Percentiles rank a stretch among this genome's conserved stretches.
phyloP scores from a whole-genome alignment of 805 yeast genomes.

The Hanseniaspora singularis region DNA sequence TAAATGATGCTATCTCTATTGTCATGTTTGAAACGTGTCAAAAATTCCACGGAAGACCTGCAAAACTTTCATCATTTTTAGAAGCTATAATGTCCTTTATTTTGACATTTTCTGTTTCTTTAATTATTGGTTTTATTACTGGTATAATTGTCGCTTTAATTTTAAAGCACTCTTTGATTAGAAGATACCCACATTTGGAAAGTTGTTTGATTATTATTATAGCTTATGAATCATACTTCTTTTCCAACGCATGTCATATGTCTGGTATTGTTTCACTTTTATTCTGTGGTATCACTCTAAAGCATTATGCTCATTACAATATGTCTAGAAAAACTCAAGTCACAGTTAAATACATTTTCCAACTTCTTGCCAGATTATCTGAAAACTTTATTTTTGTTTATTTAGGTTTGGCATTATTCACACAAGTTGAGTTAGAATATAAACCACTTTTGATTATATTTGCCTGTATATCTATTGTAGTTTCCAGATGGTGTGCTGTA shows the following conservation, averaged over 20 bases:
- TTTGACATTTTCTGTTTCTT: constrained; percentile 83
- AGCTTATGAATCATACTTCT: constrained; percentile 93
- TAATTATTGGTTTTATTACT: constrained; percentile 75
- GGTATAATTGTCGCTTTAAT: constrained; percentile 84
- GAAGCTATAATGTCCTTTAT: constrained; percentile 89
- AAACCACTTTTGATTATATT: constrained; percentile 86
- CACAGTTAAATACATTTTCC: constrained; percentile 90
- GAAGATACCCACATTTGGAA: constrained; percentile 95
- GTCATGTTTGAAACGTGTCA: constrained; percentile 99
- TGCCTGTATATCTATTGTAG: constrained; percentile 79
- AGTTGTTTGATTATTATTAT: constrained; percentile 80
- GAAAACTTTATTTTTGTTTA: constrained; percentile 96
- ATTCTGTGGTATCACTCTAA: constrained; percentile 92
- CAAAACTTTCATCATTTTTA: constrained; percentile 63
- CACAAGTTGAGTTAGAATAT: constrained; percentile 90
- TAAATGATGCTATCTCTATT: constrained; percentile 95
- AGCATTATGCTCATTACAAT: constrained; percentile 92
- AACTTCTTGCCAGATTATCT: constrained; percentile 82
- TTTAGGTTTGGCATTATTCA: constrained; percentile 83
- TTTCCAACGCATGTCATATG: constrained; percentile 98
- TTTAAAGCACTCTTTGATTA: constrained; percentile 80
- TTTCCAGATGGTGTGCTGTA: constrained; percentile 94
- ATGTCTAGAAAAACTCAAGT: constrained; percentile 96
- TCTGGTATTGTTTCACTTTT: constrained; percentile 91
- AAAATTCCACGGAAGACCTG: constrained; percentile 79